Evolutionary conservation across 2,329 filamentous ascomycete species (phyloP), one percentile per base, ranked within the genome.

Genomic region (Penicillium capsulatum): DNA sequence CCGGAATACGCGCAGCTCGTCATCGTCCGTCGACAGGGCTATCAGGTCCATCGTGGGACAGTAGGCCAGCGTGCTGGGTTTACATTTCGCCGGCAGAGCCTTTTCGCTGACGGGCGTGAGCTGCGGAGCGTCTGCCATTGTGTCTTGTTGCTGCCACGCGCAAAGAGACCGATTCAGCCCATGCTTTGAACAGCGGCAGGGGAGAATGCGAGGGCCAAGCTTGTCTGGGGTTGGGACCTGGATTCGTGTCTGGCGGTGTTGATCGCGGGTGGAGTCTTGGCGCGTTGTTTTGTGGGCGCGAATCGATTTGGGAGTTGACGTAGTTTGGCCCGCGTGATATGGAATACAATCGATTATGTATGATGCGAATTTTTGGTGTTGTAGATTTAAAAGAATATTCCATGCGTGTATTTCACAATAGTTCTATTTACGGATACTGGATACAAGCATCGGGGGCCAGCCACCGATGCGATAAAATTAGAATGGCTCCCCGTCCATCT

Each of bases 1-100:
- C 34, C 91, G 78, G 65, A 84, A 90, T 30, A 95, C 80, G 50
- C 84, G 75, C 13, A 96, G 70, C 34, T 81, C 80, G 34, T 80
- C 80, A 44, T 81, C 77, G 11, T 75, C 73, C n/a, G 75, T 78
- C 10, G 83, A 82, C 9, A 87, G 71, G 9, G 85, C 84, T 9
- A 89, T 74, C 31, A 97, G 74, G 65, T 96, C 87, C 70, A 94
- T 86, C 7, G 82, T 84, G 11, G 90, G 87, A 64, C 88, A 94
- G 64, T 85, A 87, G 17, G 81, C 75, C 22, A 91, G 72, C 35
- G 84, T 55, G 42, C 53, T 57, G 35, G 61, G 45, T 50, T 70
- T 70, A 53, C 65, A 67, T 64, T 64, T 68, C 54, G 60, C 55
- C 20, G 63, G 54, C 27, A 69, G 54, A 34, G 56, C 59, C 50